Conservation (phyloP, 1,284 basidiomycete genomes). For the Cutaneotrichosporon cutaneum region DNA sequence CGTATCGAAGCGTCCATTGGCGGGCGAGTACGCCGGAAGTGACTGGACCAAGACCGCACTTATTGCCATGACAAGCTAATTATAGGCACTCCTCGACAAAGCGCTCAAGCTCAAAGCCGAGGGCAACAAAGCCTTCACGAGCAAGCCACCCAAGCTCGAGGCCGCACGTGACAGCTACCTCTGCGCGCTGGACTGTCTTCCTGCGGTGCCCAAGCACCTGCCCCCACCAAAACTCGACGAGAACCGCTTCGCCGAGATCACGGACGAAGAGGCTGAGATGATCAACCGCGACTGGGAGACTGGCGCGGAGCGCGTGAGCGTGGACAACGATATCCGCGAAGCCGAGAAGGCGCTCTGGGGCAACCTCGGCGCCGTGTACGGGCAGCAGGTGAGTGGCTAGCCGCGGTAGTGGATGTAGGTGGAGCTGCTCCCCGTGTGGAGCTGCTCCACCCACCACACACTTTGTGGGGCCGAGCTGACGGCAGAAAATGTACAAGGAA, state of each 20-base stretch:
- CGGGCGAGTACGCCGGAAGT: neutral
- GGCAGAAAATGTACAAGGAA: constrained; percentile 45
- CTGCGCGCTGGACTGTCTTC: constrained; percentile 37
- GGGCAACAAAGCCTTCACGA: constrained; percentile 43
- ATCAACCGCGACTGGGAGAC: constrained; percentile 30
- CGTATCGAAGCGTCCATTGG: neutral
- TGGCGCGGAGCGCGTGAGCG: constrained; percentile 24
- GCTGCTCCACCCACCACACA: too few species aligned
- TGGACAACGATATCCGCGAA: constrained; percentile 38
- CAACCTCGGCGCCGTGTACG: constrained; percentile 46
- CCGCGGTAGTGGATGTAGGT: too few species aligned
- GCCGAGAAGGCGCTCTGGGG: constrained; percentile 43
- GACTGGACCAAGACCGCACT: neutral
- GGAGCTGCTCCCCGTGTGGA: too few species aligned
- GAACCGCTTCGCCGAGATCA: constrained; percentile 27
- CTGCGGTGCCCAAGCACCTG: constrained; percentile 15
- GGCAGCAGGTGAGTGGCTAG: constrained; percentile 53
- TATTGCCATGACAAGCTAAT: neutral
- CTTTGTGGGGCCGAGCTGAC: too few species aligned
- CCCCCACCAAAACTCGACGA: constrained; percentile 8
- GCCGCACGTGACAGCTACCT: constrained; percentile 38
- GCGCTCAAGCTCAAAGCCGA: constrained; percentile 34
- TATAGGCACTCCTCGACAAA: constrained; percentile 30
- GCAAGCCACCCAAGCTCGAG: constrained; percentile 29
- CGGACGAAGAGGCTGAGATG: constrained; percentile 43